Evolutionary conservation across 257 asterid genomes (phyloP), one percentile per base, ranked within the genome.

Genomic region (Ballota nigra): DNA sequence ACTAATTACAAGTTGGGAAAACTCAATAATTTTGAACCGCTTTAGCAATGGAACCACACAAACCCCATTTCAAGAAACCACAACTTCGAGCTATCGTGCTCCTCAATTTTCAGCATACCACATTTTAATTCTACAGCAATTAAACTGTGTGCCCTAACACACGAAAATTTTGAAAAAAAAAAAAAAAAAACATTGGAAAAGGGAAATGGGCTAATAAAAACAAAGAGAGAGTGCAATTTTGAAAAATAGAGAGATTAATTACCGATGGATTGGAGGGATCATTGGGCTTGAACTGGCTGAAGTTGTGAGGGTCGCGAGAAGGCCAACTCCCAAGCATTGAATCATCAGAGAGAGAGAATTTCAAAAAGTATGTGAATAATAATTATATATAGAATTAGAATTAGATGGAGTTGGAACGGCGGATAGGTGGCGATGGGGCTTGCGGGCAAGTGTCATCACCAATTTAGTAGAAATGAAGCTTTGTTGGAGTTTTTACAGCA

Each of bases 231-330:
- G 4, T 34, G 63, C 18, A 73, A 60, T 38, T 68, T 75, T 66
- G 57, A 81, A 24, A 29, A 24, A 19, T 70, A 64, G 76, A 63
- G 2, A 72, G 68, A 57, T 63, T 18, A 31, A 78, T 31, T 72
- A 84, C 89, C 88, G 84, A 78, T 15, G 86, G 82, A 55, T 82
- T 84, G 43, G 83, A 62, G 67, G 88, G 85, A 67, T 82, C 83
- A 72, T 79, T 79, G 66, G 84, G 82, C 51, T 75, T 79, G 72
- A 82, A 77, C 85, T 79, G 86, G 80, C 81, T 84, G 77, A 84
- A 82, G 82, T 84, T 82, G 40, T 77, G 81, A 26, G 86, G 85
- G 81, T 84, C 80, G 78, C 68, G 45, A 18, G 83, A 79, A 69
- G 89, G 86, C 89, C 85, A 84, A 18, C 76, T 60, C 20, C 83